Evolutionary conservation across 2,329 filamentous ascomycete genomes (phyloP).

Genomic region (Tolypocladium guangdongense): DNA sequence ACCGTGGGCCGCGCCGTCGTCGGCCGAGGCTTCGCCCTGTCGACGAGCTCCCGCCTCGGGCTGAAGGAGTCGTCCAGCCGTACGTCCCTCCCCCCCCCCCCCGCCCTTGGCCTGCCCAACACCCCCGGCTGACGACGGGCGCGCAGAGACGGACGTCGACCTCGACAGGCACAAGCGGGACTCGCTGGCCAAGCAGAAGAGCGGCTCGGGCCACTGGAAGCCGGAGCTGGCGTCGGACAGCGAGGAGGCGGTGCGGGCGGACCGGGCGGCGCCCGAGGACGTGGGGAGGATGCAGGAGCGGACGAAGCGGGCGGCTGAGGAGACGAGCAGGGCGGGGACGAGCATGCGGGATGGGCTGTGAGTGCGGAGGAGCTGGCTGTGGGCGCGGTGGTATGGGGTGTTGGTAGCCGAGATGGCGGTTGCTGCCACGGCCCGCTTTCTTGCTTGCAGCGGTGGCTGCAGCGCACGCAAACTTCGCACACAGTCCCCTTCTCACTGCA

Average conservation of each 20-base stretch:
- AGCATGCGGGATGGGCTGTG: slow-evolving; percentile 34
- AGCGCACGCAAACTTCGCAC: not conserved
- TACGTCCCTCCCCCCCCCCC: slow-evolving; percentile 10
- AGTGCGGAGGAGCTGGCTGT: no score
- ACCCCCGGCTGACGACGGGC: not conserved
- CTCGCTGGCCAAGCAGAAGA: slow-evolving; percentile 53
- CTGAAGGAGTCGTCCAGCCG: slow-evolving; percentile 27
- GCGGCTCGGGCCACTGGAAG: slow-evolving; percentile 65
- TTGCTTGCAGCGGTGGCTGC: not conserved
- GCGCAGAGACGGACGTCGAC: slow-evolving; percentile 24
- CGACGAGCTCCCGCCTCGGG: slow-evolving; percentile 15
- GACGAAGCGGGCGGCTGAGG: slow-evolving; percentile 41
- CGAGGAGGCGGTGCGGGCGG: slow-evolving; percentile 67
- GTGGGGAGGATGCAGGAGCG: slow-evolving; percentile 43
- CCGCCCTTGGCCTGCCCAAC: no score
- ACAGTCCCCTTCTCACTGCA: not conserved
- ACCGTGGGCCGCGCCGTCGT: slow-evolving; percentile 10
- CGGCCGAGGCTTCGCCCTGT: slow-evolving; percentile 14
- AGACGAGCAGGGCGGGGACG: slow-evolving; percentile 36
- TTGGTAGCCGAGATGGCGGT: no score
- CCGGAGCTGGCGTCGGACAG: slow-evolving; percentile 66
- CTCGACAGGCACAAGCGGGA: slow-evolving; percentile 51
- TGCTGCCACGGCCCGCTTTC: not conserved
- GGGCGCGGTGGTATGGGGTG: no score
- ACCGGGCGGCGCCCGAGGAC: slow-evolving; percentile 33